Percentiles rank a stretch among this genome's conserved stretches.
Evolutionary conservation across 2,329 filamentous ascomycete genomes (phyloP).

Genomic region (Ophiocordyceps camponoti-rufipedis): DNA sequence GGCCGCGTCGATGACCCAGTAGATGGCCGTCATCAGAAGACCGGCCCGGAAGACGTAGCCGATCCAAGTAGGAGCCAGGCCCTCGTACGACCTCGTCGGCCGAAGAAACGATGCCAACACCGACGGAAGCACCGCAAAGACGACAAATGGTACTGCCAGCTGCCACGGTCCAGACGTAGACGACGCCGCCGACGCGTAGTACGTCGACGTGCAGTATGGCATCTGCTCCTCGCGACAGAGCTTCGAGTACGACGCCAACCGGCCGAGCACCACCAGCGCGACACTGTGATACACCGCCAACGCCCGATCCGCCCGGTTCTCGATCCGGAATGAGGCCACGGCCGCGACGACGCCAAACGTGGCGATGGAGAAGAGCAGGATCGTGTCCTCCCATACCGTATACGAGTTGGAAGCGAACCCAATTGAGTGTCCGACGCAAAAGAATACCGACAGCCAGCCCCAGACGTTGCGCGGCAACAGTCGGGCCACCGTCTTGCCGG

Average conservation of each 20-base stretch:
- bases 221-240: slow-evolving; percentile 97
- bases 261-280: slow-evolving; percentile 61
- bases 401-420: slow-evolving; percentile 97
- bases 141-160: slow-evolving; percentile 57
- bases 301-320: slow-evolving; percentile 46
- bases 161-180: slow-evolving; percentile 91
- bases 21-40: slow-evolving; percentile 57
- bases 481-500: slow-evolving; percentile 25
- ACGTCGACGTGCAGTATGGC: slow-evolving; percentile 88
- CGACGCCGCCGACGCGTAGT: slow-evolving; percentile 80
- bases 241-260: slow-evolving; percentile 70
- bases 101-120: slow-evolving; percentile 65
- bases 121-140: slow-evolving; percentile 52
- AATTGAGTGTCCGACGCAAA: slow-evolving; percentile 72
- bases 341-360: slow-evolving; percentile 70
- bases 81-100: slow-evolving; percentile 74
- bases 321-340: slow-evolving; percentile 57
- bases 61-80: slow-evolving; percentile 71
- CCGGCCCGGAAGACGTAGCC: slow-evolving; percentile 60
- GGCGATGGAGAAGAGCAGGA: slow-evolving; percentile 75
- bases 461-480: slow-evolving; percentile 60
- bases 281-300: slow-evolving; percentile 73
- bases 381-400: slow-evolving; percentile 97
- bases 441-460: slow-evolving; percentile 71
- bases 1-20: slow-evolving; percentile 80